A percentile compares a stretch with the other conserved stretches of the same genome.
These are phyloP conservation scores for Mortierella sp. DNA, from an alignment of 371 early-diverging fungal genomes.

Conservation along the genomic window DNA sequence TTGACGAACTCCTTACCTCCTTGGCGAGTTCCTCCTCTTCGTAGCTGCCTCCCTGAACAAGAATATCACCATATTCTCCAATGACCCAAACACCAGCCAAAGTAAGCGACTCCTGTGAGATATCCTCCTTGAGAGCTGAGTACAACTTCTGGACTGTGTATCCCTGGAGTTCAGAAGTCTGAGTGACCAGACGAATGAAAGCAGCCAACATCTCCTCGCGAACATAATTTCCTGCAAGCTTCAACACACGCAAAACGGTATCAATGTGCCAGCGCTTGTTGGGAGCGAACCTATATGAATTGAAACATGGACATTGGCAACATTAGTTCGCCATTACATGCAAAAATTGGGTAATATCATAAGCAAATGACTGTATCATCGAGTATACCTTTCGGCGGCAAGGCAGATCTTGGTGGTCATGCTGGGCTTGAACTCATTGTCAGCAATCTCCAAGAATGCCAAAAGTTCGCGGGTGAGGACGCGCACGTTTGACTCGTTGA, in stretches of 20 bases:
- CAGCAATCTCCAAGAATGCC: conserved; percentile 92
- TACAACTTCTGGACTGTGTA: conserved; percentile 92
- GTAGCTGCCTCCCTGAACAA: conserved; percentile 75
- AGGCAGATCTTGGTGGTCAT: conserved; percentile 92
- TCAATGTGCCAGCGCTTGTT: conserved; percentile 98
- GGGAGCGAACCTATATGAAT: conserved; percentile 72
- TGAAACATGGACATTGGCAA: background rate
- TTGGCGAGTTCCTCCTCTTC: conserved; percentile 78
- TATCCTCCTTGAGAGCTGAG: conserved; percentile 83
- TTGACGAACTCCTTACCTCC: conserved; percentile 60
- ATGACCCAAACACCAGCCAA: conserved; percentile 94
- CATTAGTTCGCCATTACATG: background rate
- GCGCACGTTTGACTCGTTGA: conserved; percentile 94
- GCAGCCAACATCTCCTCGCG: conserved; percentile 81
- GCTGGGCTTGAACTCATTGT: conserved; percentile 90
- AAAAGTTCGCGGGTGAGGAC: conserved; percentile 93
- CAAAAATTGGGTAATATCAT: background rate
- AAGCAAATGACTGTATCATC: background rate
- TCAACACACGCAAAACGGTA: conserved; percentile 91
- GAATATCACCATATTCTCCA: conserved; percentile 96
- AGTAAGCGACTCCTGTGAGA: conserved; percentile 91
- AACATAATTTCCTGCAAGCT: conserved; percentile 81
- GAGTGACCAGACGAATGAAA: conserved; percentile 79
- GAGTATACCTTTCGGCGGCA: conserved; percentile 82
- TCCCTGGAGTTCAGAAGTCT: conserved; percentile 83